These are phyloP conservation scores for Calonectria montana DNA, from an alignment of 2,329 filamentous ascomycete species.

Conservation along the genomic window DNA sequence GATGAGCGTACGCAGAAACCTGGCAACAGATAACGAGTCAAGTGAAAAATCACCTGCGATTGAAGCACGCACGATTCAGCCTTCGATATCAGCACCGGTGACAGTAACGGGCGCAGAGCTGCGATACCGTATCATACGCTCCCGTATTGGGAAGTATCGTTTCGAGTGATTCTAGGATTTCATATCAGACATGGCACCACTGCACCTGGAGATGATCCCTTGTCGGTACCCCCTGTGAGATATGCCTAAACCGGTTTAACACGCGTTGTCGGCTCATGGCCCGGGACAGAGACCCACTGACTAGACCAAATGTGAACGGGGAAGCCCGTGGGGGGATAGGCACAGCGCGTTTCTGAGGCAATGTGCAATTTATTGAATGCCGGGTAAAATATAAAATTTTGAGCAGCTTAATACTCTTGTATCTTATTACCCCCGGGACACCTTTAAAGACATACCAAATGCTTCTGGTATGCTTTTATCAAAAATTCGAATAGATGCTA, in stretches of 20 bases:
- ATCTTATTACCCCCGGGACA: not conserved
- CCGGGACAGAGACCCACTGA: not conserved
- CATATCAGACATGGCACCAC: not conserved
- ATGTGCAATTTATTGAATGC: not conserved
- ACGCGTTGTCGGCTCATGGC: not conserved
- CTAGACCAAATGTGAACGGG: not conserved
- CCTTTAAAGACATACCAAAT: too few species aligned
- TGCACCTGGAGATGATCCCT: not conserved
- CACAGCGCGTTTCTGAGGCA: too few species aligned
- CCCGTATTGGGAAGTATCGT: not conserved
- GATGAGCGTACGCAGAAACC: too few species aligned
- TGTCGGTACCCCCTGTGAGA: not conserved
- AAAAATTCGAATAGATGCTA: not conserved
- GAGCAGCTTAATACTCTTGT: not conserved
- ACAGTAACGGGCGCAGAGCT: not conserved
- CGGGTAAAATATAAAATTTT: not conserved
- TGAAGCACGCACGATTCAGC: not conserved
- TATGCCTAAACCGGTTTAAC: not conserved
- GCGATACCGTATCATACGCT: not conserved
- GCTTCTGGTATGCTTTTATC: not conserved
- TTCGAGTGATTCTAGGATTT: not conserved
- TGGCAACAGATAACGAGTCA: too few species aligned
- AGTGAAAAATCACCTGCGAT: not conserved
- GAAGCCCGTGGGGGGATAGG: not conserved
- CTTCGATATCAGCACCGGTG: not conserved